A percentile compares a stretch with the other conserved stretches of the same genome.
Evolutionary conservation across 352 stramenopile genomes (phyloP).

Genomic region (Phytophthora citrophthora): DNA sequence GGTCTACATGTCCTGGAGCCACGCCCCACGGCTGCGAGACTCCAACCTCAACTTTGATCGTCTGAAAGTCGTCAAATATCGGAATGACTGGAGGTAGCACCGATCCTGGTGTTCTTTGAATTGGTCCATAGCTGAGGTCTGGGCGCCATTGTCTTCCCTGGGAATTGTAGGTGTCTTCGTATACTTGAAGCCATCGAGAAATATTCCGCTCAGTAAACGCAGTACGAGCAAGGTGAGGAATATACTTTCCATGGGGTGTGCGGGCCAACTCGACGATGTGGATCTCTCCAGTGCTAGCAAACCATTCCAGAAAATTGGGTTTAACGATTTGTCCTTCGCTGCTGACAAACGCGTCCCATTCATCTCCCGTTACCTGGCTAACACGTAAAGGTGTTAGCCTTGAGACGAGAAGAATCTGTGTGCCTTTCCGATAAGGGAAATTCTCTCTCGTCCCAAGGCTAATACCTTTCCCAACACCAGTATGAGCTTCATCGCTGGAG

Average conservation of each 20-base stretch:
- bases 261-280: slow-evolving; percentile 48
- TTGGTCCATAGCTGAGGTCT: slow-evolving; percentile 43
- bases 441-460: too few species aligned
- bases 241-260: slow-evolving; percentile 29
- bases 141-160: slow-evolving; percentile 33
- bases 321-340: slow-evolving; percentile 29
- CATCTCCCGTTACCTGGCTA: slow-evolving; percentile 44
- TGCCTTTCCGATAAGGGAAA: too few species aligned
- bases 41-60: not conserved
- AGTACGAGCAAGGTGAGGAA: slow-evolving; percentile 12
- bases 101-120: slow-evolving; percentile 27
- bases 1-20: too few species aligned
- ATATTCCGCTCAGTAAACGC: slow-evolving; percentile 13
- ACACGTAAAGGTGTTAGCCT: slow-evolving; percentile 17
- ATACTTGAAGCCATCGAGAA: slow-evolving; percentile 15
- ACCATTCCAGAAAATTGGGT: slow-evolving; percentile 37
- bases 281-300: slow-evolving; percentile 38
- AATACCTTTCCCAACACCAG: too few species aligned
- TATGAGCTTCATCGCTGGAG: too few species aligned
- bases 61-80: not conserved
- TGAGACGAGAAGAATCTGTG: too few species aligned
- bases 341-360: slow-evolving; percentile 13
- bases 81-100: slow-evolving; percentile 20
- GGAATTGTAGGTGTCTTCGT: slow-evolving; percentile 32
- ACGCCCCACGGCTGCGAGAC: not conserved